A percentile compares a stretch with the other conserved stretches of the same genome.
phyloP scores from a whole-genome alignment of 176 grass and related monocot genomes.

The Secale cereale region DNA sequence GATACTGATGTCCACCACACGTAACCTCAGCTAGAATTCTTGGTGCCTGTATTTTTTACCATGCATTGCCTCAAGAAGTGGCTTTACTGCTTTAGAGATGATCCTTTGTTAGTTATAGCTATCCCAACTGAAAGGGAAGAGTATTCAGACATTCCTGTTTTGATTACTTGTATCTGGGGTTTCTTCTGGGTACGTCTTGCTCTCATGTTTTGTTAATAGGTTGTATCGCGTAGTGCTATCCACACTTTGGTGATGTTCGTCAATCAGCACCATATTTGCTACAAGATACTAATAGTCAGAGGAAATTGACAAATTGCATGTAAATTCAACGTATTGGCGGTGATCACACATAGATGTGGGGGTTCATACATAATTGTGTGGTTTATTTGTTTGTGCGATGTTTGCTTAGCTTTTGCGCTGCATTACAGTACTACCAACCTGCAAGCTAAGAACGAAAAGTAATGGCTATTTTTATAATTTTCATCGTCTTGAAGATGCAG shows the following conservation, averaged over 20 bases:
- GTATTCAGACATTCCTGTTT: background rate
- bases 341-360: background rate
- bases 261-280: background rate
- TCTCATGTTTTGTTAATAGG: background rate
- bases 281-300: background rate
- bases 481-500: background rate
- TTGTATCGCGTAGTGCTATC: background rate
- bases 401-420: slow-evolving; percentile 1
- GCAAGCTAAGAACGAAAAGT: background rate
- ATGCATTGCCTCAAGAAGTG: background rate
- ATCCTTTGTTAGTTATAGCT: background rate
- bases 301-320: background rate
- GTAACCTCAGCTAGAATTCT: background rate
- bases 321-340: background rate
- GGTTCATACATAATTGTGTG: background rate
- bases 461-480: background rate
- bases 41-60: background rate
- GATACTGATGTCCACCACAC: background rate
- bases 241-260: background rate
- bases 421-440: background rate
- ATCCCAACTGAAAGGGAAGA: background rate
- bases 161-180: background rate
- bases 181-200: background rate
- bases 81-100: slow-evolving; percentile 10
- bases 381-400: background rate